Evolutionary conservation across 768 basidiomycete genomes (phyloP).

Genomic region (Coprinellus micaceus): DNA sequence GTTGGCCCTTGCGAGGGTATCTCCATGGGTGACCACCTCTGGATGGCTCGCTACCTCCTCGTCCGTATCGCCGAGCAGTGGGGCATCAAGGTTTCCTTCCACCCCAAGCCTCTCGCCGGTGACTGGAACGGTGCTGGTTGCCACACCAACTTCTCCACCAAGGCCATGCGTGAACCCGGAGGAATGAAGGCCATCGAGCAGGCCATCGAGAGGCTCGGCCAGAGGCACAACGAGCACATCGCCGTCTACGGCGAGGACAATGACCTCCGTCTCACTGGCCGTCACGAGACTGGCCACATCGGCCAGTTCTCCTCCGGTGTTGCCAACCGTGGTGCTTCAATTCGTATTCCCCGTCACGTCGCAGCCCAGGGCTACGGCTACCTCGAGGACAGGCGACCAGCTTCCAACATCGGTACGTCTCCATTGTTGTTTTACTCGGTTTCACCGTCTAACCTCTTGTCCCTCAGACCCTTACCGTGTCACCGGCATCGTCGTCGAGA

Average conservation of each 20-base stretch:
- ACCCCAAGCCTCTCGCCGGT: conserved; percentile 94
- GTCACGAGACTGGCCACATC: conserved; percentile 97
- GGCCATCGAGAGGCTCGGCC: conserved; percentile 89
- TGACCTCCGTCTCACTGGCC: conserved; percentile 91
- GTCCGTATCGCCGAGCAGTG: conserved; percentile 96
- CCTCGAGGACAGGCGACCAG: conserved; percentile 94
- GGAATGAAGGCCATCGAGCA: conserved; percentile 90
- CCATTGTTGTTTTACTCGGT: conserved; percentile 1
- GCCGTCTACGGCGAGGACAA: conserved; percentile 98
- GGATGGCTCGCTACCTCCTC: conserved; percentile 98
- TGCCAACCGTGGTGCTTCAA: conserved; percentile 95
- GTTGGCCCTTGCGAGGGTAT: conserved; percentile 98
- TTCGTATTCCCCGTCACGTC: conserved; percentile 94
- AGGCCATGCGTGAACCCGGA: conserved; percentile 88
- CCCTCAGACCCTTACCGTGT: conserved; percentile 89
- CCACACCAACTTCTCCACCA: conserved; percentile 97
- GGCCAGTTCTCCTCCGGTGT: conserved; percentile 89
- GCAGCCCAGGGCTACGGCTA: conserved; percentile 91
- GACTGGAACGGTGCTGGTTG: conserved; percentile 99
- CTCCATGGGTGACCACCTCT: conserved; percentile 98
- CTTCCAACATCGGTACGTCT: conserved; percentile 91
- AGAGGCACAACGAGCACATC: conserved; percentile 92
- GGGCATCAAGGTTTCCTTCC: conserved; percentile 97
- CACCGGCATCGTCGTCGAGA: conserved; percentile 84
- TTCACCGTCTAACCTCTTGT: conserved; percentile 8